Percentiles rank a stretch among this genome's conserved stretches.
These are phyloP conservation scores for Eucalyptus regnans DNA, from an alignment of 345 rosid species.

Conservation along the genomic window DNA sequence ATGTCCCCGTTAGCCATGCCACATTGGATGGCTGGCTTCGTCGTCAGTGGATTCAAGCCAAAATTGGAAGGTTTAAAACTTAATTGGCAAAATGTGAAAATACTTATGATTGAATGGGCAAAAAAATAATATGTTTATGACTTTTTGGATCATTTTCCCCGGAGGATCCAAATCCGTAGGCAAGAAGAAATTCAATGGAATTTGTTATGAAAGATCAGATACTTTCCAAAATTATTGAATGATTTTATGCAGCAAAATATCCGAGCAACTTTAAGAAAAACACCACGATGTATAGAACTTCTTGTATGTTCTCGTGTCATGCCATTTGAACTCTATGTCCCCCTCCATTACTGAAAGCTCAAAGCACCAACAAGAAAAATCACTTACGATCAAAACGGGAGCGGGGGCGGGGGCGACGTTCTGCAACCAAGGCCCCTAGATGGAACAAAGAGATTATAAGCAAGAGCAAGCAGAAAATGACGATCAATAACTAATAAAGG, in stretches of 20 bases:
- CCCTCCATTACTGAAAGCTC: accelerated
- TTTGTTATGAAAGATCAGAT: neutral
- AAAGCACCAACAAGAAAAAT: neutral
- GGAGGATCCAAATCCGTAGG: accelerated
- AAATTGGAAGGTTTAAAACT: no score
- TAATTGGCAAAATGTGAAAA: accelerated
- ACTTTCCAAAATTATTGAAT: neutral
- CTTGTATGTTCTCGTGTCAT: neutral
- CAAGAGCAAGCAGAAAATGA: neutral
- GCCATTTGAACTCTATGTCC: neutral
- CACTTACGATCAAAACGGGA: neutral
- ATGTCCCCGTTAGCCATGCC: no score
- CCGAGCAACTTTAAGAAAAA: neutral
- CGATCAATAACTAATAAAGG: neutral
- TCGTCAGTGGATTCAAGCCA: accelerated
- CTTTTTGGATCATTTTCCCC: no score
- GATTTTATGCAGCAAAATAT: neutral
- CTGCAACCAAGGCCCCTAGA: neutral
- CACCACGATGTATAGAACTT: no score
- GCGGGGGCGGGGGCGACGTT: no score
- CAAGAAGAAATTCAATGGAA: neutral
- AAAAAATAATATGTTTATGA: accelerated
- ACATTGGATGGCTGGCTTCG: accelerated
- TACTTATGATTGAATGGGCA: accelerated
- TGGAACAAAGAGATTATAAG: neutral